Evolutionary conservation across 2,329 filamentous ascomycete genomes (phyloP).

Genomic region (Aquanectria penicillioides): DNA sequence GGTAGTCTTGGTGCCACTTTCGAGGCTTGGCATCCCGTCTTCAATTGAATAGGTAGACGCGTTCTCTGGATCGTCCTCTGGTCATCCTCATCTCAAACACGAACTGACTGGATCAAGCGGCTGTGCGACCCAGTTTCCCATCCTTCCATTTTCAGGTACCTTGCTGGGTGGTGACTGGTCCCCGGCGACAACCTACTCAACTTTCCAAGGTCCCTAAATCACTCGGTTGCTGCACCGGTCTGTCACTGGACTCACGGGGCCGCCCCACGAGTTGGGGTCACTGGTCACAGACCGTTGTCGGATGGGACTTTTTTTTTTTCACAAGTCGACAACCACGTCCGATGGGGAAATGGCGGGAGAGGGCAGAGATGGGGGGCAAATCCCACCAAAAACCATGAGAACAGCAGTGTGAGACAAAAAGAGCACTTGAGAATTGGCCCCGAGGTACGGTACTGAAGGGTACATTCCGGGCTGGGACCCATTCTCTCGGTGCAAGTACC

Average conservation of each 20-base stretch:
- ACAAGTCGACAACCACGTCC: background rate
- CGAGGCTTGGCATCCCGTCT: background rate
- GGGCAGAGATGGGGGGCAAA: background rate
- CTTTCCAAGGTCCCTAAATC: no score
- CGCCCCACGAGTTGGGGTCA: slow-evolving; percentile 24
- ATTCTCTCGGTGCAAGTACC: background rate
- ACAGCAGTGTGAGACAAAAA: background rate
- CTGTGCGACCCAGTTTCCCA: background rate
- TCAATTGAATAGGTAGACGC: background rate
- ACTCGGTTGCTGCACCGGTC: background rate
- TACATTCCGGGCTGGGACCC: background rate
- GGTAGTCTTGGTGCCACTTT: background rate
- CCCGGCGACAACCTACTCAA: no score
- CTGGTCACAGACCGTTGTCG: slow-evolving; percentile 13
- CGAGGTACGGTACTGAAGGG: background rate
- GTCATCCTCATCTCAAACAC: background rate
- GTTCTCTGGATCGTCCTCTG: no score
- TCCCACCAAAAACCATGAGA: slow-evolving; percentile 8
- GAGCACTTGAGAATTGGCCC: background rate
- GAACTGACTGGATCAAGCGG: background rate
- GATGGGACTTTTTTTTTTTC: background rate
- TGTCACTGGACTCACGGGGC: slow-evolving; percentile 24
- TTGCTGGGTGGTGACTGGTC: no score
- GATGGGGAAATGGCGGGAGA: slow-evolving; percentile 7
- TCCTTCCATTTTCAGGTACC: no score